Conservation (phyloP, 805 yeast species). For the Candida xiaguanensis region DNA sequence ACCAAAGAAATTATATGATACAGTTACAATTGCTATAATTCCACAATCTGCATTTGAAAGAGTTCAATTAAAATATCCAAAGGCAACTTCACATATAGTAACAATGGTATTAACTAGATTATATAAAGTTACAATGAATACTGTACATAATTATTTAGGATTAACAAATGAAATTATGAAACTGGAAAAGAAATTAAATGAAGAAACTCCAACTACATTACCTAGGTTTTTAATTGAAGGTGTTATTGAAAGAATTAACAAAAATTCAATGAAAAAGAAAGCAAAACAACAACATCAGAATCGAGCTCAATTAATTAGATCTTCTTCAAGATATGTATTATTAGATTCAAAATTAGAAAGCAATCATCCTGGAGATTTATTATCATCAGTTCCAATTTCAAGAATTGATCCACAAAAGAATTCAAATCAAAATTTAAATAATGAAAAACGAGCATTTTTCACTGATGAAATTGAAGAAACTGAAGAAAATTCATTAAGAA, state of each 20-base stretch:
- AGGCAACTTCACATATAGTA: slow-evolving; percentile 88
- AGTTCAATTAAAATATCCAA: slow-evolving; percentile 72
- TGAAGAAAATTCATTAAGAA: slow-evolving; percentile 60
- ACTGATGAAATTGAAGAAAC: slow-evolving; percentile 62
- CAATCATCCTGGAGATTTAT: slow-evolving; percentile 78
- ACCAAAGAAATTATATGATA: slow-evolving; percentile 5
- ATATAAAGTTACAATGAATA: slow-evolving; percentile 86
- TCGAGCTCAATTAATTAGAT: slow-evolving; percentile 10
- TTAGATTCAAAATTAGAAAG: slow-evolving; percentile 51
- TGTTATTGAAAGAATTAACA: slow-evolving; percentile 36
- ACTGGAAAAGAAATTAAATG: slow-evolving; percentile 67
- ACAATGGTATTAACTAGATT: slow-evolving; percentile 86
- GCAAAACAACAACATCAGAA: slow-evolving; percentile 5
- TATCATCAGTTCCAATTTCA: slow-evolving; percentile 75
- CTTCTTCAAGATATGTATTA: slow-evolving; percentile 36
- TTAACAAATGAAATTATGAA: slow-evolving; percentile 76
- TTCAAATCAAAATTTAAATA: neutral
- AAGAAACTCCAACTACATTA: slow-evolving; percentile 24
- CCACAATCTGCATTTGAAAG: slow-evolving; percentile 80
- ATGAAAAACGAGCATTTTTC: slow-evolving; percentile 20
- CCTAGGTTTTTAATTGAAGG: slow-evolving; percentile 66
- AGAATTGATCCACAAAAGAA: slow-evolving; percentile 1
- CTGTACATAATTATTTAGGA: slow-evolving; percentile 84
- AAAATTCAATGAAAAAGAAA: neutral
- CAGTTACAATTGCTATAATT: slow-evolving; percentile 79